A percentile compares a stretch with the other conserved stretches of the same genome.
Evolutionary conservation across 1,284 basidiomycete species (phyloP).

Genomic region (Amylostereum areolatum): DNA sequence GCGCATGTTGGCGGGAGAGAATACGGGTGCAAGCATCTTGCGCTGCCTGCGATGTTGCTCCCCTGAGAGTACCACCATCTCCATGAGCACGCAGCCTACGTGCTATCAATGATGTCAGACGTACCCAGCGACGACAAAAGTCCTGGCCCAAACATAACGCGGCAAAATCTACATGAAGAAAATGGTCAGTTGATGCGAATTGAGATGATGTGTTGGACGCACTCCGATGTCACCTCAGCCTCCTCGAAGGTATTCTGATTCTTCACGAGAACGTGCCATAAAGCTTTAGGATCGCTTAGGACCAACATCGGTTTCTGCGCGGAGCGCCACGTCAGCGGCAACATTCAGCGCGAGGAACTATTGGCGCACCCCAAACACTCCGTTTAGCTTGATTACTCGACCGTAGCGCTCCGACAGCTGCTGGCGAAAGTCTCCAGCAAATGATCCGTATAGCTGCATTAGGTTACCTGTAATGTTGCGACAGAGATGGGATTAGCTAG

Average conservation of each 20-base stretch:
- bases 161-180: slow-evolving; percentile 23
- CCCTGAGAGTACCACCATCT: slow-evolving; percentile 21
- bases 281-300: slow-evolving; percentile 19
- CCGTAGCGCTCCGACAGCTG: background rate
- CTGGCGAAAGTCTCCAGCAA: background rate
- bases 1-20: slow-evolving; percentile 40
- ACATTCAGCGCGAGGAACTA: background rate
- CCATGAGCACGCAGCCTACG: background rate
- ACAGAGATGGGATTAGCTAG: no score
- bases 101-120: background rate
- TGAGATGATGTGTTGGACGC: no score
- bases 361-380: background rate
- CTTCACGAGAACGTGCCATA: slow-evolving; percentile 21
- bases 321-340: background rate
- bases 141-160: slow-evolving; percentile 26
- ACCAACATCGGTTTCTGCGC: slow-evolving; percentile 17
- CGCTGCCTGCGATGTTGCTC: slow-evolving; percentile 43
- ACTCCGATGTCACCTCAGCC: no score
- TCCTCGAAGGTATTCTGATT: slow-evolving; percentile 19
- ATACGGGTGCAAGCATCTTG: slow-evolving; percentile 44
- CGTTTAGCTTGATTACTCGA: background rate
- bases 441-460: background rate
- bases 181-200: slow-evolving; percentile 30
- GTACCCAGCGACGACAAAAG: slow-evolving; percentile 15
- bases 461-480: background rate